A percentile compares a stretch with the other conserved stretches of the same genome.
Conservation (phyloP, 495 filamentous ascomycete genomes). For the Amniculicola lignicola region DNA sequence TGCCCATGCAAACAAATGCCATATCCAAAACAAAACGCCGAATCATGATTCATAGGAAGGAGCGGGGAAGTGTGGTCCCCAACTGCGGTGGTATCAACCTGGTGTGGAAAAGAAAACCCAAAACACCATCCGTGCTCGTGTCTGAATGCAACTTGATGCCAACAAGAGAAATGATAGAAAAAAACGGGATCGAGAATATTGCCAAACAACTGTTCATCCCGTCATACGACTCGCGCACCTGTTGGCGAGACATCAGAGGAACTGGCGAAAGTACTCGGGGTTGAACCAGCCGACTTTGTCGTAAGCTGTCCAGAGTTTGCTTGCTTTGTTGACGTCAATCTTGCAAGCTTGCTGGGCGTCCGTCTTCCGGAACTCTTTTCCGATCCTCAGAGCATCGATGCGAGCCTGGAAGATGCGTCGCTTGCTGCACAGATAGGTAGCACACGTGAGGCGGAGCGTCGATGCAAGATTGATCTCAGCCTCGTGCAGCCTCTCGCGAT, state of each 20-base stretch:
- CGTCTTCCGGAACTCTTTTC: slow-evolving; percentile 95
- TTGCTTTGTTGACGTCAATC: slow-evolving; percentile 98
- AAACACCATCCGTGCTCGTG: slow-evolving; percentile 7
- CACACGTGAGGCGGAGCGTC: slow-evolving; percentile 66
- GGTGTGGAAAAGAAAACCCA: slow-evolving; percentile 8
- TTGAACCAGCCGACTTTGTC: slow-evolving; percentile 88
- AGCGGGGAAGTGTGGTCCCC: slow-evolving; percentile 10
- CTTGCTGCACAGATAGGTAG: slow-evolving; percentile 93
- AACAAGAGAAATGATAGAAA: neutral
- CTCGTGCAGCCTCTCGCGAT: slow-evolving; percentile 70
- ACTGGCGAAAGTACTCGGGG: slow-evolving; percentile 55
- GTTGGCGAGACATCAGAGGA: too few relatives aligned
- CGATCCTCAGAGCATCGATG: slow-evolving; percentile 61
- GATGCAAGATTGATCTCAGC: slow-evolving; percentile 77
- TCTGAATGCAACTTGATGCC: slow-evolving; percentile 17
- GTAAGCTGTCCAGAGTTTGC: slow-evolving; percentile 89
- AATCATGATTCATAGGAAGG: slow-evolving; percentile 28
- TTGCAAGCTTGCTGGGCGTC: slow-evolving; percentile 95
- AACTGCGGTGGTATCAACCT: slow-evolving; percentile 25
- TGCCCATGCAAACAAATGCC: slow-evolving; percentile 15
- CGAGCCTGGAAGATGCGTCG: slow-evolving; percentile 83
- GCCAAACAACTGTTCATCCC: neutral
- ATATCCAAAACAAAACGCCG: slow-evolving; percentile 18
- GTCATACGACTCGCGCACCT: too few relatives aligned
- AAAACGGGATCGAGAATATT: neutral